These are phyloP conservation scores for Kalmusia sp. DNA, from an alignment of 2,329 filamentous ascomycete genomes.

Conservation along the genomic window DNA sequence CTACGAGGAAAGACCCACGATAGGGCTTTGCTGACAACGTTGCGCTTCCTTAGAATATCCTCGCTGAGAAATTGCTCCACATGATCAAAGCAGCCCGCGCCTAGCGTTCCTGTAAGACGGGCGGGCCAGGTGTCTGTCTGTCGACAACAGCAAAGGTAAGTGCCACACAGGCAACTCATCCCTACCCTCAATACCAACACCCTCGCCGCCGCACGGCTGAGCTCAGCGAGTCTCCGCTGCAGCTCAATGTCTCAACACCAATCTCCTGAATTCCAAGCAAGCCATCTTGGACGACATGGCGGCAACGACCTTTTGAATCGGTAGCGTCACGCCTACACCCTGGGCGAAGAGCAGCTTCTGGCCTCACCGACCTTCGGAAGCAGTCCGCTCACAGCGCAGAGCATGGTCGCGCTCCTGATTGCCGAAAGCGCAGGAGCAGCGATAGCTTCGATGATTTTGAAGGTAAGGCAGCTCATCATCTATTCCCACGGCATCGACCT, in stretches of 20 bases:
- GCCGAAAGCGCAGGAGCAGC: too few relatives aligned
- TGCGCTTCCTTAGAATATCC: not conserved
- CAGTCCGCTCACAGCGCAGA: too few relatives aligned
- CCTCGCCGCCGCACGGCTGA: not conserved
- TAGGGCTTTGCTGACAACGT: not conserved
- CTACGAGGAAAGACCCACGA: not conserved
- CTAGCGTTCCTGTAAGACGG: not conserved
- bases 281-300: not conserved
- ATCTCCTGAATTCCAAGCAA: not conserved
- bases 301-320: too few relatives aligned
- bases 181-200: not conserved
- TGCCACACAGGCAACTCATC: not conserved
- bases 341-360: too few relatives aligned
- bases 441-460: too few relatives aligned
- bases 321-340: too few relatives aligned
- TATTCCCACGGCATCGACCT: too few relatives aligned
- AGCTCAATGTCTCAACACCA: not conserved
- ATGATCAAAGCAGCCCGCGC: not conserved
- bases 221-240: not conserved
- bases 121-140: too few relatives aligned
- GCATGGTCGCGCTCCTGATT: too few relatives aligned
- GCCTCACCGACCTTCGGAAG: too few relatives aligned
- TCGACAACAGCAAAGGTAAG: constrained; percentile 1
- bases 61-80: not conserved
- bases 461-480: too few relatives aligned